A percentile compares a stretch with the other conserved stretches of the same genome.
Conservation (phyloP, 1,284 basidiomycete species). For the Trichosporon coremiiforme region DNA sequence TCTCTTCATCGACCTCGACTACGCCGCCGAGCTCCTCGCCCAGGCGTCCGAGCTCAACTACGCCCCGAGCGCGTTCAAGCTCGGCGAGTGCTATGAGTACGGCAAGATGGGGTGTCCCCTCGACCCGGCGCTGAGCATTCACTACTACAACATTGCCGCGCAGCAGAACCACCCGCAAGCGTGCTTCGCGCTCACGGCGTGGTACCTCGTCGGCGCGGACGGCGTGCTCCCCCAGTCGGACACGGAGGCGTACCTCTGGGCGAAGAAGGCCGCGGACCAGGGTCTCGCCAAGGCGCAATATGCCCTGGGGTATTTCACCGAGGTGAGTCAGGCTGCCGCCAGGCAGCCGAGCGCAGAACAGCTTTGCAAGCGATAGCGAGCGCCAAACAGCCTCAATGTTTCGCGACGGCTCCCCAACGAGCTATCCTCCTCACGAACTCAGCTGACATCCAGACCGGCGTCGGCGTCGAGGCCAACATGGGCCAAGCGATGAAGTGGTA, state of each 20-base stretch:
- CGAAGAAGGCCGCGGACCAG: slow-evolving; percentile 84
- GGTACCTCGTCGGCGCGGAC: slow-evolving; percentile 98
- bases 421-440: too few relatives aligned
- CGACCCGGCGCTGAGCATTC: slow-evolving; percentile 93
- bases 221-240: slow-evolving; percentile 97
- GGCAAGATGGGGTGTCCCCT: slow-evolving; percentile 99
- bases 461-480: slow-evolving; percentile 71
- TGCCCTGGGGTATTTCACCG: slow-evolving; percentile 94
- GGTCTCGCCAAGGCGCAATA: slow-evolving; percentile 92
- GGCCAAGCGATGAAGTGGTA: slow-evolving; percentile 78
- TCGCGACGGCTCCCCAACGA: too few relatives aligned
- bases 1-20: slow-evolving; percentile 93
- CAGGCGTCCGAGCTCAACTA: slow-evolving; percentile 95
- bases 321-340: slow-evolving; percentile 57
- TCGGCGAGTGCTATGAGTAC: slow-evolving; percentile 99
- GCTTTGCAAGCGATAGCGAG: too few relatives aligned
- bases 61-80: slow-evolving; percentile 89
- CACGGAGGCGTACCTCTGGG: slow-evolving; percentile 95
- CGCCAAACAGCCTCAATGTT: too few relatives aligned
- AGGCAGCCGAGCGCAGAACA: too few relatives aligned
- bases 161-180: slow-evolving; percentile 96
- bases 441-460: slow-evolving; percentile 65
- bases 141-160: slow-evolving; percentile 99
- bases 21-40: slow-evolving; percentile 89
- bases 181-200: slow-evolving; percentile 96